Evolutionary conservation across 768 basidiomycete genomes (phyloP).

Genomic region (Hypsizygus marmoreus): DNA sequence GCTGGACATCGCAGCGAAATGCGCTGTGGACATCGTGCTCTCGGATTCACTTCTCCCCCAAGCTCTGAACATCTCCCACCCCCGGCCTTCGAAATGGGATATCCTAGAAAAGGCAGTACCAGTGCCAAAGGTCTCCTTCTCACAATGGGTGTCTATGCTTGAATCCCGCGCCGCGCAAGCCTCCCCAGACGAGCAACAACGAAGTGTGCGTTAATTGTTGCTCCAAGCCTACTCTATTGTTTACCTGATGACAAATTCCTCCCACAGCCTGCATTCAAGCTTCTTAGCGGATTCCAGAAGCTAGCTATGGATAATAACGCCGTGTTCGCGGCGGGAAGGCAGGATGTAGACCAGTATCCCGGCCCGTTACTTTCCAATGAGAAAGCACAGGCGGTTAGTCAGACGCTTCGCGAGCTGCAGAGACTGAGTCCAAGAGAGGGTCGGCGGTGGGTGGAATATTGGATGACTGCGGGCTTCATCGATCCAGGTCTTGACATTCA

Average conservation of each 20-base stretch:
- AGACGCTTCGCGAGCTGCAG: background rate
- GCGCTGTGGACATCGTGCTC: background rate
- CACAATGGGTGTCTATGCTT: no score
- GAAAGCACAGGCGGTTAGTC: constrained; percentile 1
- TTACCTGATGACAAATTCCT: no score
- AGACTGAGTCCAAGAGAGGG: background rate
- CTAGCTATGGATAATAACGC: background rate
- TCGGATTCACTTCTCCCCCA: background rate
- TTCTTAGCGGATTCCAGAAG: background rate
- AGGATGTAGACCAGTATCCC: background rate
- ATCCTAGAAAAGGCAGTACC: constrained; percentile 3
- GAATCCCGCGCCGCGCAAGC: no score
- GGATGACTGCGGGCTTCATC: no score
- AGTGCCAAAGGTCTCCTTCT: background rate
- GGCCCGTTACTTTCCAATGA: background rate
- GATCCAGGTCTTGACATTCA: no score
- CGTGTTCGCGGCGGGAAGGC: background rate
- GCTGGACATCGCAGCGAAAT: constrained; percentile 3
- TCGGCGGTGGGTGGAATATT: constrained; percentile 4
- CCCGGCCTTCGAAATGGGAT: constrained; percentile 3
- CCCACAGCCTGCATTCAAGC: background rate
- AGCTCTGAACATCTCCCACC: constrained; percentile 2
- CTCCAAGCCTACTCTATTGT: no score
- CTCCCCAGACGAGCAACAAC: background rate
- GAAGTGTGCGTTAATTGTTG: background rate